These are phyloP conservation scores for Lentinus polychrous DNA, from an alignment of 1,284 basidiomycete species.

Conservation along the genomic window DNA sequence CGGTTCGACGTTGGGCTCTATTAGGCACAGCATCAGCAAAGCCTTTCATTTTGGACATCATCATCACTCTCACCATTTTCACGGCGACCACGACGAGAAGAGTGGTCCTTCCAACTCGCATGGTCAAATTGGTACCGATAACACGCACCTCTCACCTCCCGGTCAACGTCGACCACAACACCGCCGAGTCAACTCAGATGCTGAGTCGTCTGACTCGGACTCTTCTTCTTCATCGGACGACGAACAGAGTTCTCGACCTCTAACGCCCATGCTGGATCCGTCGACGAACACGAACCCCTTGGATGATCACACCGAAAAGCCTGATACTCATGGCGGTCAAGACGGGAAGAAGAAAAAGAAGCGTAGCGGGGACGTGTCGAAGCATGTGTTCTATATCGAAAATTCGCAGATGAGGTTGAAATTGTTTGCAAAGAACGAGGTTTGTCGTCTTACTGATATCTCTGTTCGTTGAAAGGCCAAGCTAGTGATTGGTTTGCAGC, in stretches of 20 bases:
- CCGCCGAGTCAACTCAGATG: slow-evolving; percentile 15
- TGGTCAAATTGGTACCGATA: neutral
- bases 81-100: neutral
- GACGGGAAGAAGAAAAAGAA: slow-evolving; percentile 37
- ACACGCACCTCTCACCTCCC: slow-evolving; percentile 1
- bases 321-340: slow-evolving; percentile 19
- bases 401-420: slow-evolving; percentile 91
- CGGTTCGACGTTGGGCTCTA: slow-evolving; percentile 27
- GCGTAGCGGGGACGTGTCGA: slow-evolving; percentile 55
- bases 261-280: slow-evolving; percentile 61
- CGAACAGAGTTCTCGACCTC: slow-evolving; percentile 25
- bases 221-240: slow-evolving; percentile 4
- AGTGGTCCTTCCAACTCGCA: neutral
- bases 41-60: slow-evolving; percentile 7
- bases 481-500: slow-evolving; percentile 32
- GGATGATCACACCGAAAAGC: slow-evolving; percentile 19
- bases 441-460: slow-evolving; percentile 20
- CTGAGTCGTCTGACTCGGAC: slow-evolving; percentile 9
- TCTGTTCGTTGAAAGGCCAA: slow-evolving; percentile 1
- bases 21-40: slow-evolving; percentile 43
- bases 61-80: neutral
- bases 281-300: slow-evolving; percentile 66
- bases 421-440: slow-evolving; percentile 85
- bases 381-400: slow-evolving; percentile 92
- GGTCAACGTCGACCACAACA: slow-evolving; percentile 12